phyloP scores from a whole-genome alignment of 495 filamentous ascomycete species.

The Tetracladium setigerum region DNA sequence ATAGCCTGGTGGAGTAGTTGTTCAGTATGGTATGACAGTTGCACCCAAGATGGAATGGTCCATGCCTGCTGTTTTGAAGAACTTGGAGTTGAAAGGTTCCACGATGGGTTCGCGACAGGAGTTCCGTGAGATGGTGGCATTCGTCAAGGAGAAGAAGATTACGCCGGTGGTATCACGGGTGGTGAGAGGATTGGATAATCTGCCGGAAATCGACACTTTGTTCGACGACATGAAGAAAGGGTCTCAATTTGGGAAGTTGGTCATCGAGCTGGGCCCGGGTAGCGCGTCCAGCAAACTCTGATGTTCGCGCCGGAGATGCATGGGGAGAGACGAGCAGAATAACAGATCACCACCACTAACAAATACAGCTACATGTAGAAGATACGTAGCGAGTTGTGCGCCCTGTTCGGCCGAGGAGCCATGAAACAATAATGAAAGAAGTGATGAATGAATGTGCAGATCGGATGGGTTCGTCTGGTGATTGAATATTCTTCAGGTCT shows the following conservation, averaged over 20 bases:
- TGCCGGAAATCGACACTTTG: constrained; percentile 56
- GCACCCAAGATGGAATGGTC: constrained; percentile 63
- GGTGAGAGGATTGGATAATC: constrained; percentile 49
- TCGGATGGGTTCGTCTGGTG: no score
- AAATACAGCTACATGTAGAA: no score
- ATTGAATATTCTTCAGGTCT: no score
- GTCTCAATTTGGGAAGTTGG: constrained; percentile 74
- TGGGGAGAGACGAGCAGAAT: no score
- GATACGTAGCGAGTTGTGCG: no score
- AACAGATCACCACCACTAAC: no score
- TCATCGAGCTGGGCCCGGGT: constrained; percentile 33
- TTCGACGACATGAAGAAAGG: constrained; percentile 71
- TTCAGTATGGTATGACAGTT: constrained; percentile 72
- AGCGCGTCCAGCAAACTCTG: constrained; percentile 5
- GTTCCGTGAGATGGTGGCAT: constrained; percentile 70
- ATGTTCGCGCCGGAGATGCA: no score
- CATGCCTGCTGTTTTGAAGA: constrained; percentile 66
- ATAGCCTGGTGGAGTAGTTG: constrained; percentile 53
- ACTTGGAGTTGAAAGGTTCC: constrained; percentile 62
- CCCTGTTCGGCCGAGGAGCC: no score
- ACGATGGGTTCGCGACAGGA: constrained; percentile 74
- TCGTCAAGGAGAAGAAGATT: constrained; percentile 57
- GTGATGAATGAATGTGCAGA: no score
- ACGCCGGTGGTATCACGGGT: constrained; percentile 53
- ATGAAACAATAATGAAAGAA: no score